Conservation (phyloP, 495 filamentous ascomycete species). For the Neurospora sp. region DNA sequence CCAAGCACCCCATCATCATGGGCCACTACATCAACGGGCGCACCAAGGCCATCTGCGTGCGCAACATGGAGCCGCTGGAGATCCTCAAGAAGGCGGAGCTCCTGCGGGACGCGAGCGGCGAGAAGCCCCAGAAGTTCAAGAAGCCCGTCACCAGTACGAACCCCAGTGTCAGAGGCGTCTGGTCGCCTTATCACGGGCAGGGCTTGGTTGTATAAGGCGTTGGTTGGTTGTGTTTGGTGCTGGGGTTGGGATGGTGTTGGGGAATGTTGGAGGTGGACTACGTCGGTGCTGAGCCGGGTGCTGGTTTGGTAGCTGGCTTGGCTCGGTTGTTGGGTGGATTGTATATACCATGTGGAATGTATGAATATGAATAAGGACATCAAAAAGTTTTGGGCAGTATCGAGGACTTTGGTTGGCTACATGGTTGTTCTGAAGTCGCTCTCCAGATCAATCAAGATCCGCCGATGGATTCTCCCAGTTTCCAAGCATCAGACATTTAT, state of each 20-base stretch:
- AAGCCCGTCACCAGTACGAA: constrained; percentile 82
- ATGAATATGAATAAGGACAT: background rate
- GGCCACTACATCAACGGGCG: constrained; percentile 85
- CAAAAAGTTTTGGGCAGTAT: background rate
- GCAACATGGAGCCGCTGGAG: constrained; percentile 70
- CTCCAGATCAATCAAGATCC: background rate
- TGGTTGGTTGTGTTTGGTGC: background rate
- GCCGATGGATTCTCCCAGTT: background rate
- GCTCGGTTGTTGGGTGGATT: background rate
- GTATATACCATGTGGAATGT: background rate
- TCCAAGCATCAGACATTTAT: background rate
- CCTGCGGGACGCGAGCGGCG: constrained; percentile 70
- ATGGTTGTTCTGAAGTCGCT: background rate
- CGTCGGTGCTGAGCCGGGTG: background rate
- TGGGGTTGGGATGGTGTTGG: background rate
- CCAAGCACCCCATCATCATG: constrained; percentile 75
- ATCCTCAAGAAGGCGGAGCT: constrained; percentile 73
- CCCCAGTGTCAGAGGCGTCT: constrained; percentile 87
- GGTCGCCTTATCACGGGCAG: constrained; percentile 81
- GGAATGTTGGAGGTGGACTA: background rate
- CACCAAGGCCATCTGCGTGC: constrained; percentile 78
- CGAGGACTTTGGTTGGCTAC: background rate
- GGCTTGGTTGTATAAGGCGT: constrained; percentile 29
- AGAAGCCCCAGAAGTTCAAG: constrained; percentile 68
- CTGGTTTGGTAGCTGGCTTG: background rate